These are phyloP conservation scores for Gryganskiella cystojenkinii DNA, from an alignment of 192 early-diverging fungal species.

Conservation along the genomic window DNA sequence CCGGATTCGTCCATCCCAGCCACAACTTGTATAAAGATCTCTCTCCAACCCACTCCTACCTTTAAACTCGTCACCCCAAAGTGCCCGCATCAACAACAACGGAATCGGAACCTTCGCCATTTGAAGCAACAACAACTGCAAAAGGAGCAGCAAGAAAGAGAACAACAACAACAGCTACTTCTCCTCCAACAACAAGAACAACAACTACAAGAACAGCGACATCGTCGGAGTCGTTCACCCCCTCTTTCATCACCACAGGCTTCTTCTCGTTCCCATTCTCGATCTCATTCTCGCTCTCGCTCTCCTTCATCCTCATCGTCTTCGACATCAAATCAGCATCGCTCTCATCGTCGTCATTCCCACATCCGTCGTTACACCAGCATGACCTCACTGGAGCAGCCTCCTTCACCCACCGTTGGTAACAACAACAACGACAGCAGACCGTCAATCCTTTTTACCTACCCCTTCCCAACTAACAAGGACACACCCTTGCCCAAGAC, in stretches of 20 bases:
- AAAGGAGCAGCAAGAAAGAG: constrained; percentile 10
- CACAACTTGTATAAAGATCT: constrained; percentile 52
- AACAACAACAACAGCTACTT: background rate
- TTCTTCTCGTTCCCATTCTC: constrained; percentile 2
- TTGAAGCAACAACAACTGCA: constrained; percentile 33
- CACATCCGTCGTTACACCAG: constrained; percentile 8
- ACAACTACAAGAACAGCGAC: background rate
- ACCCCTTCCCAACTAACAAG: background rate
- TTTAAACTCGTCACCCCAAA: constrained; percentile 44
- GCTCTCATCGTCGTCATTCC: constrained; percentile 1
- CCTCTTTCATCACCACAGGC: constrained; percentile 5
- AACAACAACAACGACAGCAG: background rate
- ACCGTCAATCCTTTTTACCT: constrained; percentile 5
- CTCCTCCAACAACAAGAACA: background rate
- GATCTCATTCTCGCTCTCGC: constrained; percentile 6
- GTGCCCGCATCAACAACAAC: constrained; percentile 39
- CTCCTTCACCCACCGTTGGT: background rate
- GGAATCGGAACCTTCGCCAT: constrained; percentile 27
- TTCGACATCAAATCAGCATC: no score
- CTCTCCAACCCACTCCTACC: constrained; percentile 38
- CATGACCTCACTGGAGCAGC: constrained; percentile 30
- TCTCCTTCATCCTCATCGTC: no score
- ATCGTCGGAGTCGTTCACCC: constrained; percentile 1
- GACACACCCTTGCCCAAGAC: constrained; percentile 5
- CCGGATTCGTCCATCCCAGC: constrained; percentile 47